Evolutionary conservation across 768 basidiomycete species (phyloP).

Genomic region (Xerocomellus dryophilus): DNA sequence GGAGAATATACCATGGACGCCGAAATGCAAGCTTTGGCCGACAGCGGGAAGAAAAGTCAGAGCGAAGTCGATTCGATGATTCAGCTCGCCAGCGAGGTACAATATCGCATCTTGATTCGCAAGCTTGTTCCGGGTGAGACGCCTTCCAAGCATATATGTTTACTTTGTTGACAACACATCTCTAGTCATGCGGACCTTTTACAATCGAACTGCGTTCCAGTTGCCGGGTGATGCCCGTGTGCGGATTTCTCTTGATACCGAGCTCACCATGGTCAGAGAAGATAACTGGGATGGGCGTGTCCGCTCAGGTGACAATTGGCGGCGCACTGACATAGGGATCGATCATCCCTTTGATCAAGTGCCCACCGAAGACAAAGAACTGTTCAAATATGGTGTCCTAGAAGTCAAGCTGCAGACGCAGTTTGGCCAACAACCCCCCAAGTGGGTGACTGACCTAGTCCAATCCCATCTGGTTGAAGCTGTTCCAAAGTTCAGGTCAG

Average conservation of each 20-base stretch:
- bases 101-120: slow-evolving; percentile 83
- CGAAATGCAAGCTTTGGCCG: slow-evolving; percentile 82
- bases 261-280: slow-evolving; percentile 90
- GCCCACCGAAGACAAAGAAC: slow-evolving; percentile 74
- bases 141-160: not conserved
- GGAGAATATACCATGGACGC: slow-evolving; percentile 93
- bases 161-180: not conserved
- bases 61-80: slow-evolving; percentile 92
- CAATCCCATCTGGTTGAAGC: slow-evolving; percentile 94
- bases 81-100: slow-evolving; percentile 95
- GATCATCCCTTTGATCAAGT: slow-evolving; percentile 86
- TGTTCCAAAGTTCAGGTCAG: slow-evolving; percentile 93
- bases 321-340: slow-evolving; percentile 89
- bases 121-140: slow-evolving; percentile 74
- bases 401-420: slow-evolving; percentile 99
- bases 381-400: slow-evolving; percentile 95
- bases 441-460: slow-evolving; percentile 97
- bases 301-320: slow-evolving; percentile 89
- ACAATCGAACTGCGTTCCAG: slow-evolving; percentile 98
- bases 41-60: slow-evolving; percentile 89
- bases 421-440: slow-evolving; percentile 89
- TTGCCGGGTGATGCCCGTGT: slow-evolving; percentile 98
- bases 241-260: slow-evolving; percentile 96
- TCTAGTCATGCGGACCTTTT: slow-evolving; percentile 92
- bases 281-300: slow-evolving; percentile 89